phyloP scores from a whole-genome alignment of 495 filamentous ascomycete genomes.

The Choiromyces venosus region DNA sequence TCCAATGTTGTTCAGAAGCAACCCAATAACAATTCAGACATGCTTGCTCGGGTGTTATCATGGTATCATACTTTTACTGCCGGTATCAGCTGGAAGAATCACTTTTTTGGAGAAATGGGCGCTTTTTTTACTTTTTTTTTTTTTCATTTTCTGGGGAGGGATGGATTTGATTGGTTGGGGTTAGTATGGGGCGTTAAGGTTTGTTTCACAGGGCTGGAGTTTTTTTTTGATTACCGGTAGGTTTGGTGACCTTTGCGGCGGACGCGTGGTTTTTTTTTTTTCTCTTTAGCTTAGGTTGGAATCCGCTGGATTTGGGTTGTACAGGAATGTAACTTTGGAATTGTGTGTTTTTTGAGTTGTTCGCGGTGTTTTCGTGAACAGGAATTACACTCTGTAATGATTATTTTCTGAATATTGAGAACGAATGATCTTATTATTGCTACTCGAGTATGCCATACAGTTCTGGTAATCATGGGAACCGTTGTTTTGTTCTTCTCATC shows the following conservation, averaged over 20 bases:
- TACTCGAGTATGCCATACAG: no score
- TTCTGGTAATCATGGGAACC: not conserved
- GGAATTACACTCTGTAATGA: not conserved
- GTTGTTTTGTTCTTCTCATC: not conserved
- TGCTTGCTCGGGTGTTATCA: no score
- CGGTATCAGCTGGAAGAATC: not conserved
- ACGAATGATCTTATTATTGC: not conserved
- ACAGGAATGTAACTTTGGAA: not conserved
- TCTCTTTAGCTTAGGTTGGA: not conserved
- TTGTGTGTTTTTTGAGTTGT: not conserved
- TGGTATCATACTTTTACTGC: no score
- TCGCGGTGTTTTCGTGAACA: not conserved
- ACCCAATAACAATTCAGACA: no score
- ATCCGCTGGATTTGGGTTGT: not conserved
- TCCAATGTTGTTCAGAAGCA: conserved; percentile 1
- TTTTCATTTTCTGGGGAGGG: not conserved
- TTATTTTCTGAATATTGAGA: not conserved
- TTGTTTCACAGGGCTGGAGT: not conserved
- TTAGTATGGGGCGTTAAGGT: not conserved
- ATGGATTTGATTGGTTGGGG: not conserved
- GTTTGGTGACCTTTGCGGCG: not conserved
- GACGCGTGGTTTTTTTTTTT: not conserved
- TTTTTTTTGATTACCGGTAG: not conserved
- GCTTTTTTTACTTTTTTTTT: not conserved
- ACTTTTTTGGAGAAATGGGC: not conserved